Evolutionary conservation across 345 rosid species (phyloP).

Genomic region (Pelargonium nanum): DNA sequence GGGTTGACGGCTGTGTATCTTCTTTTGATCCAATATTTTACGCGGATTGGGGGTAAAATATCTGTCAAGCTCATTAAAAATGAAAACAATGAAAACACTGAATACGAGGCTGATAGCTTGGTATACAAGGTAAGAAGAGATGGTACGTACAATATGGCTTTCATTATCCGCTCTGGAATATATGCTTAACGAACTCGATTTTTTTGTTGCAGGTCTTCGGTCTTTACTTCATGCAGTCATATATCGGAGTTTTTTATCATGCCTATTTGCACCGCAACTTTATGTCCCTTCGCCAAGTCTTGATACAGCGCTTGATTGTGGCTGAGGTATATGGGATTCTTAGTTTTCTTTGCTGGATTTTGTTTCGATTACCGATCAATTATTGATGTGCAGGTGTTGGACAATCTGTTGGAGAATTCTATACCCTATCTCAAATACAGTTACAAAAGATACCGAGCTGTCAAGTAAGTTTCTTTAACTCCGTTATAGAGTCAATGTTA

Average conservation of each 20-base stretch:
- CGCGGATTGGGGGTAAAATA: conserved; percentile 66
- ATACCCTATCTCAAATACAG: conserved; percentile 75
- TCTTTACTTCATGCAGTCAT: conserved; percentile 90
- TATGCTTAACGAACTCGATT: not conserved
- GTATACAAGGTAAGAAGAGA: conserved; percentile 57
- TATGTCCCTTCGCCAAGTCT: conserved; percentile 66
- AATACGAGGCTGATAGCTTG: conserved; percentile 76
- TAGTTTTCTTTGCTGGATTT: conserved; percentile 3
- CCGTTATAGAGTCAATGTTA: not conserved
- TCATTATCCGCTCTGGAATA: not conserved
- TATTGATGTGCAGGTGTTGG: conserved; percentile 43
- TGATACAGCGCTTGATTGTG: conserved; percentile 71
- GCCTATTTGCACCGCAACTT: conserved; percentile 79
- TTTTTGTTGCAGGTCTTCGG: conserved; percentile 71
- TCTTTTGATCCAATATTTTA: conserved; percentile 70
- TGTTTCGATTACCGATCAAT: conserved; percentile 2
- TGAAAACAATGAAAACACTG: conserved; percentile 64
- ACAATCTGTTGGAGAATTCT: conserved; percentile 66
- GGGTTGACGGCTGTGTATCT: conserved; percentile 72
- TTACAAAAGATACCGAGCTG: conserved; percentile 52
- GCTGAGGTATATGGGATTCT: conserved; percentile 31
- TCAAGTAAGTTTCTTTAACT: conserved; percentile 37
- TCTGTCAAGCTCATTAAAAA: conserved; percentile 65
- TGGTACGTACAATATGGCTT: conserved; percentile 5
- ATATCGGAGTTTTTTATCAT: conserved; percentile 92